Evolutionary conservation across 192 early-diverging fungal species (phyloP).

Genomic region (Coemansia reversa): DNA sequence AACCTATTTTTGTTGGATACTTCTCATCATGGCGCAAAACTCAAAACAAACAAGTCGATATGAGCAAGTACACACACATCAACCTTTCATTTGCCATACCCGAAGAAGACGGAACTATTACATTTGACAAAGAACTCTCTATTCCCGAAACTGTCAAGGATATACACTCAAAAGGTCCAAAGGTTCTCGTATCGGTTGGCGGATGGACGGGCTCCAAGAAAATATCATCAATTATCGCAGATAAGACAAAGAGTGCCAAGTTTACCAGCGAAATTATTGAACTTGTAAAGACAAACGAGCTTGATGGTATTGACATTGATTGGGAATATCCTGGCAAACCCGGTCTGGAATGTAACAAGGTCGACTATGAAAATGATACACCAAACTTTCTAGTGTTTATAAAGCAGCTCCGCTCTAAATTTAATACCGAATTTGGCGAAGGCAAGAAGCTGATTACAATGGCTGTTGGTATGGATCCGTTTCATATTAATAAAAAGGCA

Average conservation of each 20-base stretch:
- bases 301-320: conserved; percentile 75
- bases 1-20: conserved; percentile 27
- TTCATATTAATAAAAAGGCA: conserved; percentile 46
- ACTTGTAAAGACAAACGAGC: conserved; percentile 51
- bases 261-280: conserved; percentile 54
- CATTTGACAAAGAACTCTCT: conserved; percentile 14
- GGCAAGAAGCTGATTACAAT: conserved; percentile 60
- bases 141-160: conserved; percentile 36
- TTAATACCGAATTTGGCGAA: conserved; percentile 46
- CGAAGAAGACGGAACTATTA: conserved; percentile 24
- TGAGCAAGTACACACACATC: conserved; percentile 62
- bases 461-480: conserved; percentile 61
- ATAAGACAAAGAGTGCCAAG: conserved; percentile 14
- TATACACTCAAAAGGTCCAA: conserved; percentile 55
- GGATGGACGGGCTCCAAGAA: conserved; percentile 63
- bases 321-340: conserved; percentile 63
- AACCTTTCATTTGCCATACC: conserved; percentile 64
- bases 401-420: conserved; percentile 54
- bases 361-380: conserved; percentile 59
- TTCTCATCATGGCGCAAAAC: conserved; percentile 27
- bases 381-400: conserved; percentile 64
- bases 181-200: conserved; percentile 63
- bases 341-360: conserved; percentile 29
- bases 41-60: conserved; percentile 21
- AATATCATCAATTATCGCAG: conserved; percentile 33